phyloP scores from a whole-genome alignment of 805 yeast genomes.

The Kuraishia cidri region DNA sequence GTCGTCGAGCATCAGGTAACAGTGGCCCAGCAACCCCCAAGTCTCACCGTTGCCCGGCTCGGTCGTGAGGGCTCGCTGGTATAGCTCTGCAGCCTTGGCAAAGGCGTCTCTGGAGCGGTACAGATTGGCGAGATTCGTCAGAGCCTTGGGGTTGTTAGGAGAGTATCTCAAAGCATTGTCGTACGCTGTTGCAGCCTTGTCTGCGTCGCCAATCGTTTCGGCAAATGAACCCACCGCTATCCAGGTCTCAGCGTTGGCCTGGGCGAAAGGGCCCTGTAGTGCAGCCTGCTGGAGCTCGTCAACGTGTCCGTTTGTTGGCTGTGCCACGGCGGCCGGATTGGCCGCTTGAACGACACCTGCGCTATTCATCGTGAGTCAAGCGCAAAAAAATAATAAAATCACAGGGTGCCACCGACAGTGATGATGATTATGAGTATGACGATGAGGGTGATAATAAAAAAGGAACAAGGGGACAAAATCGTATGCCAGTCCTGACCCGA shows the following conservation, averaged over 20 bases:
- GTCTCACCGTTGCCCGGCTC: constrained; percentile 90
- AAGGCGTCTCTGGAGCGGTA: constrained; percentile 87
- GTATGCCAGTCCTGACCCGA: too few relatives aligned
- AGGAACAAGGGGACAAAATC: too few relatives aligned
- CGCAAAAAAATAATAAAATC: too few relatives aligned
- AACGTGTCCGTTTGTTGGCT: constrained; percentile 2
- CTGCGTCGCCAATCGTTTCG: constrained; percentile 81
- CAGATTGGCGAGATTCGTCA: constrained; percentile 79
- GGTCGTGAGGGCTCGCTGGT: constrained; percentile 75
- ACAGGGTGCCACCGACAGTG: too few relatives aligned
- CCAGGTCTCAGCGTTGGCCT: constrained; percentile 79
- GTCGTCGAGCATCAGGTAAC: constrained; percentile 94
- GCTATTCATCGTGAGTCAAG: constrained; percentile 1
- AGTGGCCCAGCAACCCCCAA: constrained; percentile 96
- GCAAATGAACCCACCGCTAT: constrained; percentile 83
- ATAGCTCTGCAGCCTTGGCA: constrained; percentile 89
- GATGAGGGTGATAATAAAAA: too few relatives aligned
- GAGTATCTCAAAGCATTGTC: constrained; percentile 81
- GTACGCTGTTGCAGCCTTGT: constrained; percentile 81
- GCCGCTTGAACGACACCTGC: background rate
- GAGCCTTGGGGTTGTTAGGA: constrained; percentile 78
- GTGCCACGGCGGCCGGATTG: background rate
- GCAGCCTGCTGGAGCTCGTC: background rate
- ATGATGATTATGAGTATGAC: too few relatives aligned
- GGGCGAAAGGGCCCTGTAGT: constrained; percentile 13